Conservation (phyloP, 2,329 filamentous ascomycete species). For the Cylindrodendrum hubeiense region DNA sequence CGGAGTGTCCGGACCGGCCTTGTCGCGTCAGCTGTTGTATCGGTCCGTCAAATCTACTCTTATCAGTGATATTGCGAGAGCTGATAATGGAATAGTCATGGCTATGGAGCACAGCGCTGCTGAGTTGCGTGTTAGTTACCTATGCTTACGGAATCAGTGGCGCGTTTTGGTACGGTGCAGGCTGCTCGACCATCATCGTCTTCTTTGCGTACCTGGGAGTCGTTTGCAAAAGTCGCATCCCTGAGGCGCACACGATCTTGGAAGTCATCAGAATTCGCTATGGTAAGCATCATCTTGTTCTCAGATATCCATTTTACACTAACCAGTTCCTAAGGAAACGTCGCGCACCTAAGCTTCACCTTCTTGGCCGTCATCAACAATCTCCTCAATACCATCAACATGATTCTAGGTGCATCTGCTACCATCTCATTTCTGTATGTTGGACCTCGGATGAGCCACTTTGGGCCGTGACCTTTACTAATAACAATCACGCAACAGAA, state of each 20-base stretch:
- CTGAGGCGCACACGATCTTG: conserved; percentile 86
- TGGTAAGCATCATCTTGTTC: conserved; percentile 23
- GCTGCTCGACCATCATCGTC: conserved; percentile 65
- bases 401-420: conserved; percentile 79
- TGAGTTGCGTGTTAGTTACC: conserved; percentile 25
- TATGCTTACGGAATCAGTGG: conserved; percentile 29
- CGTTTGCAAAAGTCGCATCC: conserved; percentile 85
- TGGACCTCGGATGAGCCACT: neutral
- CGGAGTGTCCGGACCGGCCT: conserved; percentile 24
- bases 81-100: conserved; percentile 19
- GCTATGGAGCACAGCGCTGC: conserved; percentile 28
- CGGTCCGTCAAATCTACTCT: neutral
- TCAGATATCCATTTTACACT: neutral
- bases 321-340: conserved; percentile 57
- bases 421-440: conserved; percentile 62
- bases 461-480: neutral
- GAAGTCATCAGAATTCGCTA: conserved; percentile 87
- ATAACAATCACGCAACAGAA: conserved; percentile 22
- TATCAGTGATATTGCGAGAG: neutral
- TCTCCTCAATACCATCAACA: conserved; percentile 87
- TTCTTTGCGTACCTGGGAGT: conserved; percentile 91
- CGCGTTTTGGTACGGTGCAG: conserved; percentile 26
- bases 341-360: conserved; percentile 82
- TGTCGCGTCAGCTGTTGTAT: conserved; percentile 26
- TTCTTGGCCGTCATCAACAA: conserved; percentile 86